Conservation (phyloP, 805 yeast genomes). For the Starmerella kuoi region DNA sequence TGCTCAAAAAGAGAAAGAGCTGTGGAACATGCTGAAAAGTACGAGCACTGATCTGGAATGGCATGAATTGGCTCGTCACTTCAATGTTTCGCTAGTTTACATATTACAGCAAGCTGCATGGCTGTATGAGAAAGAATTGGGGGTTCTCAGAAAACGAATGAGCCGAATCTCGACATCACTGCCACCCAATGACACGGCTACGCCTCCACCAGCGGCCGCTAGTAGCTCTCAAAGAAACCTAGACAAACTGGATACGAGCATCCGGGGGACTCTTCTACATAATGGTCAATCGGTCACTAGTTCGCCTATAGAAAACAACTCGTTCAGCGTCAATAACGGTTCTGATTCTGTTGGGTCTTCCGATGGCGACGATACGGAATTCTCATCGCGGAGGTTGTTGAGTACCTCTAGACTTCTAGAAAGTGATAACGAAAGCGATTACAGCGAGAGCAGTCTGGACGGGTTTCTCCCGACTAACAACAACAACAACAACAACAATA, state of each 20-base stretch:
- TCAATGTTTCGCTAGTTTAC: constrained; percentile 31
- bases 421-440: constrained; percentile 9
- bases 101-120: constrained; percentile 34
- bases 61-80: constrained; percentile 27
- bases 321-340: not conserved
- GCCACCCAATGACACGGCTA: not conserved
- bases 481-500: not conserved
- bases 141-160: constrained; percentile 29
- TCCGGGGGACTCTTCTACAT: not conserved
- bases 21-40: constrained; percentile 31
- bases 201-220: not conserved
- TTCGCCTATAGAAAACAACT: not conserved
- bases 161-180: constrained; percentile 12
- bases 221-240: not conserved
- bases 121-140: constrained; percentile 33
- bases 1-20: constrained; percentile 25
- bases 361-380: not conserved
- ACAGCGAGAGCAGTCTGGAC: constrained; percentile 11
- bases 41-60: constrained; percentile 29
- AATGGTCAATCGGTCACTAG: not conserved
- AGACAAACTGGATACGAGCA: not conserved
- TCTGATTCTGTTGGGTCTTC: not conserved
- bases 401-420: constrained; percentile 9
- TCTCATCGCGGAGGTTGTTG: constrained; percentile 15
- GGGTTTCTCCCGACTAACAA: constrained; percentile 9